Percentiles rank a stretch among this genome's conserved stretches.
Evolutionary conservation across 164 flowering plant species (phyloP).

Genomic region (Annona cherimola): DNA sequence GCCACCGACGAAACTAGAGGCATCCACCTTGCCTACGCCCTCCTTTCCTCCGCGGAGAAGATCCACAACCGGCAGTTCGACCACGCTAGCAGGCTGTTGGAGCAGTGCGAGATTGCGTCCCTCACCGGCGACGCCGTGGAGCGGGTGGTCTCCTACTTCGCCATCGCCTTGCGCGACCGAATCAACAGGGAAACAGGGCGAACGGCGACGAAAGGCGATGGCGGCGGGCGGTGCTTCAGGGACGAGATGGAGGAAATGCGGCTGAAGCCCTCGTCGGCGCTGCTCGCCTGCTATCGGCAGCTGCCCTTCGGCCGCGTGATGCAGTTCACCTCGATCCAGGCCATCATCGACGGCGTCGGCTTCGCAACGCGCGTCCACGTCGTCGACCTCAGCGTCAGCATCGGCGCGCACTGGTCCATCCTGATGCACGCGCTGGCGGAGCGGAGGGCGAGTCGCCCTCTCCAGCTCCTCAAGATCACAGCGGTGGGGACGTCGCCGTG

Average conservation of each 20-base stretch:
- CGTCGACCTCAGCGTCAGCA: conserved; percentile 36
- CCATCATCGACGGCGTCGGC: conserved; percentile 33
- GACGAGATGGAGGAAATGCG: conserved; percentile 16
- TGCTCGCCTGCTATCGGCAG: conserved; percentile 20
- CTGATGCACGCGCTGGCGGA: conserved; percentile 51
- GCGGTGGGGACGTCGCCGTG: conserved; percentile 25
- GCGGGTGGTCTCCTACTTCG: conserved; percentile 42
- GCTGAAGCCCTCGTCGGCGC: conserved; percentile 15
- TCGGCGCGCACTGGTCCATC: conserved; percentile 33
- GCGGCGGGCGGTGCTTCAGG: background rate
- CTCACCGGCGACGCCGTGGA: conserved; percentile 36
- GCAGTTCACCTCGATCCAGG: conserved; percentile 49
- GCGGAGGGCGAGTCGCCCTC: conserved; percentile 12
- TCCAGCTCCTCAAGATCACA: conserved; percentile 48
- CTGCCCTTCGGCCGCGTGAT: conserved; percentile 31
- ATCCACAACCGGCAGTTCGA: conserved; percentile 39
- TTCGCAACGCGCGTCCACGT: conserved; percentile 37
- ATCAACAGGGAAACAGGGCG: conserved; percentile 42
- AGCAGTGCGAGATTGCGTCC: conserved; percentile 35
- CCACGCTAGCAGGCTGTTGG: conserved; percentile 32
- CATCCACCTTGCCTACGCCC: conserved; percentile 38
- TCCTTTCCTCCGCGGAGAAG: conserved; percentile 48
- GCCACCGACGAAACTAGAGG: conserved; percentile 28
- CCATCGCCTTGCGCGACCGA: conserved; percentile 43
- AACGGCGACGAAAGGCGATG: conserved; percentile 10